These are phyloP conservation scores for Afroboletus lepidellus DNA, from an alignment of 1,284 basidiomycete species.

Conservation along the genomic window DNA sequence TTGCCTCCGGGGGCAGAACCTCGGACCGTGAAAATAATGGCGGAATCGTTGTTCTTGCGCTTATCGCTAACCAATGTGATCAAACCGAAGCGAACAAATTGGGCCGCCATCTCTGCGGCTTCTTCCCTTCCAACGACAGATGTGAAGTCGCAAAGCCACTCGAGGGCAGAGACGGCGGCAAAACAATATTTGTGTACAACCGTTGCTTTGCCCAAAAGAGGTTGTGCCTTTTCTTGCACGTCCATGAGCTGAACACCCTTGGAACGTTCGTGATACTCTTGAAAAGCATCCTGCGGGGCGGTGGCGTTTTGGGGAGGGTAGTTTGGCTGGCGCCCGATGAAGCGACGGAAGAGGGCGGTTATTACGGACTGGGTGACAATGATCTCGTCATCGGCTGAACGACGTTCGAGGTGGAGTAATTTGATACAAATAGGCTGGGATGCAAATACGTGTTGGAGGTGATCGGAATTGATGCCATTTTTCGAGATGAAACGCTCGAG, in stretches of 20 bases:
- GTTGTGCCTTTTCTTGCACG: conserved; percentile 59
- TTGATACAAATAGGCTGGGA: conserved; percentile 98
- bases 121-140: conserved; percentile 96
- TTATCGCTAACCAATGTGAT: conserved; percentile 86
- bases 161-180: conserved; percentile 80
- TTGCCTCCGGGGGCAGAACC: conserved; percentile 74
- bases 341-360: conserved; percentile 93
- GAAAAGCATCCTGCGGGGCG: conserved; percentile 60
- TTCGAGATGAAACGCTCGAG: conserved; percentile 99
- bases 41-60: conserved; percentile 84
- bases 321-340: conserved; percentile 86
- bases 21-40: conserved; percentile 86
- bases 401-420: conserved; percentile 92
- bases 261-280: conserved; percentile 76
- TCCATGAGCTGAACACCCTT: conserved; percentile 76
- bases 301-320: conserved; percentile 51
- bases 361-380: conserved; percentile 93
- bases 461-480: conserved; percentile 96
- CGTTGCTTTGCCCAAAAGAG: conserved; percentile 45
- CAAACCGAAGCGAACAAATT: conserved; percentile 94
- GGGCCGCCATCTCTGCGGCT: conserved; percentile 95
- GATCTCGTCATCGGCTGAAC: conserved; percentile 93
- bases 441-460: conserved; percentile 87
- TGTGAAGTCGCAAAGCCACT: conserved; percentile 98
- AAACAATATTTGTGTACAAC: conserved; percentile 78